Evolutionary conservation across 2,329 filamentous ascomycete species (phyloP).

Genomic region (Calonectria montana): DNA sequence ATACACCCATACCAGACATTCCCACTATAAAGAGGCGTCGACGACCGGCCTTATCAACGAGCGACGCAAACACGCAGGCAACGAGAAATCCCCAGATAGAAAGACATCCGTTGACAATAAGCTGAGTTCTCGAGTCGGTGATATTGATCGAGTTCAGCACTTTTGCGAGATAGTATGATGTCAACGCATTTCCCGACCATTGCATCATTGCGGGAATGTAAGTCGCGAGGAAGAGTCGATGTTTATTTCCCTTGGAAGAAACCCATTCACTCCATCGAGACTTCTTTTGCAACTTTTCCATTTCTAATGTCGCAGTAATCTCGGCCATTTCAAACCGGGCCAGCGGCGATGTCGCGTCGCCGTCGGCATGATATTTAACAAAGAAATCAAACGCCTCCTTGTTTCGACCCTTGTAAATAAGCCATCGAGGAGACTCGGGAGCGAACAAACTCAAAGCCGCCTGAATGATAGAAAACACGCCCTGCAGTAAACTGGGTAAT

Average conservation of each 20-base stretch:
- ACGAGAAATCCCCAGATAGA: conserved; percentile 51
- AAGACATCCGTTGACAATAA: conserved; percentile 44
- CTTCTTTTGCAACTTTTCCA: conserved; percentile 40
- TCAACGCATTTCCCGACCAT: conserved; percentile 45
- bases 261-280: conserved; percentile 35
- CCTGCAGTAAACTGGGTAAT: conserved; percentile 60
- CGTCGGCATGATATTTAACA: conserved; percentile 37
- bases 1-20: conserved; percentile 49
- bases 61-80: conserved; percentile 47
- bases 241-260: conserved; percentile 43
- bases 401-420: conserved; percentile 41
- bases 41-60: conserved; percentile 55
- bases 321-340: conserved; percentile 37
- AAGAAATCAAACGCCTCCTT: conserved; percentile 36
- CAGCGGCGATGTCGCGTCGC: conserved; percentile 26
- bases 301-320: conserved; percentile 36
- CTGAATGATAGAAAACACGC: conserved; percentile 42
- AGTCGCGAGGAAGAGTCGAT: conserved; percentile 45
- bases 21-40: conserved; percentile 53
- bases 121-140: conserved; percentile 44
- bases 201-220: conserved; percentile 46
- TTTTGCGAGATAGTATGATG: conserved; percentile 53
- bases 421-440: conserved; percentile 36
- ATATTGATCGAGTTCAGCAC: conserved; percentile 55
- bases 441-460: conserved; percentile 25